Evolutionary conservation across 2,329 filamentous ascomycete genomes (phyloP), one percentile per base, ranked within the genome.

Genomic region (Fusarium sterilihyphosum): DNA sequence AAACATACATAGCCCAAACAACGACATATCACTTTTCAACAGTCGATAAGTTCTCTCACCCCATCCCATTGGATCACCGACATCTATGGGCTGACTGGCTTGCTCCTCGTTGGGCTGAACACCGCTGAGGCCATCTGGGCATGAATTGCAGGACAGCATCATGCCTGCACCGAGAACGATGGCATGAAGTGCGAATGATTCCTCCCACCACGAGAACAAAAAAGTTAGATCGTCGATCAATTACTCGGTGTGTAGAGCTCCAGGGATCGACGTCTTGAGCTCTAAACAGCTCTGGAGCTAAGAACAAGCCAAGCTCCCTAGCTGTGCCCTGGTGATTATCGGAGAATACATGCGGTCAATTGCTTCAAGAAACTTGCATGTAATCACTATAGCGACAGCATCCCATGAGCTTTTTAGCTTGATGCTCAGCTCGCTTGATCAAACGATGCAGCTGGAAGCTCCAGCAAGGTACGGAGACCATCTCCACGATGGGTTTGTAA

Each of bases 21-120:
- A 47, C 71, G 71, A 74, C 71, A 73, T 54, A 66, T 74, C 71
- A 74, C 49, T 73, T 74, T 53, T 22, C 67, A 69, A 52, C 64
- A 37, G 60, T 46, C 64, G 57, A 65, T 65, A 47, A 24, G 52
- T 52, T 57, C 50, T 56, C 49, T 38, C 37, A 18, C 31, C 24
- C 29, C 41, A 6, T 52, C 47, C 43, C 56, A 73, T 73, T 74
- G 71, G 67, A 50, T 38, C 58, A 74, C 40, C 40, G 44, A 52
- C 60, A 53, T 46, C 33, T 57, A 63, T 73, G 73, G 60, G 67
- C 71, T 74, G 71, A 73, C 72, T 65, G 71, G 60, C 60, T 59
- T 43, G 18, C 46, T 62, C 40, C 56, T 56, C 47, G 52, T 67
- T 63, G 67, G 71, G 62, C 71, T 73, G 67, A 73, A 57, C 49